Conservation (phyloP, 1,284 basidiomycete species). For the Marasmius oreades region DNA sequence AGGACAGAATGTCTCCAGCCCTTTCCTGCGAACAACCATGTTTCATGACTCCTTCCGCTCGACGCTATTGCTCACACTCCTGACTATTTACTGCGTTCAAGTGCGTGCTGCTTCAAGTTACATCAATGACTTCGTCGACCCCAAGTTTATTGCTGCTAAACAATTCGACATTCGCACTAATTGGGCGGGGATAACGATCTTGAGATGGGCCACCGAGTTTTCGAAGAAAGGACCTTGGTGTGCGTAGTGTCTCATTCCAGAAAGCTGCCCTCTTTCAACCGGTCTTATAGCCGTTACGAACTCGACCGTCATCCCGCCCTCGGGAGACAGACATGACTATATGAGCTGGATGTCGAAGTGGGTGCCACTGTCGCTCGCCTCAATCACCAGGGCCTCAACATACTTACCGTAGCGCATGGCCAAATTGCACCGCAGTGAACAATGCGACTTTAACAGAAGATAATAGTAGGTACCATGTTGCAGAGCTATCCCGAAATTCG, state of each 20-base stretch:
- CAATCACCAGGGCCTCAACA: not conserved
- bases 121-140: constrained; percentile 53
- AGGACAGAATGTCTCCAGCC: not conserved
- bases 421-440: constrained; percentile 7
- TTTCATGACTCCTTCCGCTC: too few relatives aligned
- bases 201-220: constrained; percentile 39
- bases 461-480: not conserved
- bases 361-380: constrained; percentile 14
- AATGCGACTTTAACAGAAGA: constrained; percentile 2
- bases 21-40: not conserved
- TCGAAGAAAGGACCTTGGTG: constrained; percentile 52
- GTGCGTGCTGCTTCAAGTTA: constrained; percentile 36
- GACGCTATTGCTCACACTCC: not conserved
- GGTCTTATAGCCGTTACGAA: constrained; percentile 32
- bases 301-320: constrained; percentile 37
- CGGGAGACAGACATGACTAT: constrained; percentile 46
- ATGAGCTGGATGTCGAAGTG: constrained; percentile 58
- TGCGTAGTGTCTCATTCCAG: constrained; percentile 25
- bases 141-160: constrained; percentile 40
- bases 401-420: constrained; percentile 3
- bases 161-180: constrained; percentile 37
- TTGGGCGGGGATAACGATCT: constrained; percentile 40
- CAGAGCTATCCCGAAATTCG: not conserved
- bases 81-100: not conserved
- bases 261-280: not conserved